Evolutionary conservation across 129 eudicot genomes (phyloP), one percentile per base, ranked within the genome.

Genomic region (Smallanthus sonchifolius): DNA sequence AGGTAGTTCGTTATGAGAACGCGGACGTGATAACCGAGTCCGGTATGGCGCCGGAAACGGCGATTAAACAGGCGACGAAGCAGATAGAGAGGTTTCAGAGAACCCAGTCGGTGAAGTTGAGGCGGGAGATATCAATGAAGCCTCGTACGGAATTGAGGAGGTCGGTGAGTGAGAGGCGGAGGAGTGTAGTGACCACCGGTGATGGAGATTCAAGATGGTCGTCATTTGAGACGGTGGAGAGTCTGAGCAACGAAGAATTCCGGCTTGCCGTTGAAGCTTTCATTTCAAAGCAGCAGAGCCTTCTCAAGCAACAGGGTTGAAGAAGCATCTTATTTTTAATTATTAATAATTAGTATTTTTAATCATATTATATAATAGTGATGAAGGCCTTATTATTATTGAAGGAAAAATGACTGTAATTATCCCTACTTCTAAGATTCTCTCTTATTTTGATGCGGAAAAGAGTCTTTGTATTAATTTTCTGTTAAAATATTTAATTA

Each of bases 91-190:
- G 71, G 48, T 88, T 88, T 57, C 71, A 81, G 74, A 79, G 97
- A 75, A 86, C 96, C 4, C 87, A 85, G 35, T 88, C 96, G 77
- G 92, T 74, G 71, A 86, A 61, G 63, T 71, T 85, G 84, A 81
- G 72, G 79, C 80, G 85, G 2, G 86, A 86, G 49, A 81, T 79
- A 2, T 35, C 78, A 10, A 65, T 43, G 83, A 65, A 75, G 77
- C 86, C 81, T 67, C 59, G 5, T 15, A 54, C 14, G 54, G 86
- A 84, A 74, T 78, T 84, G 65, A 81, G 91, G 62, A 83, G 97
- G 77, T 86, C 97, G 73, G 87, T 75, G 87, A 84, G 89, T 30
- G 85, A 77, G 49, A 65, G 37, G 7, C 67, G 84, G 34, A 84
- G 77, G 56, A 66, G 44, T 5, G 63, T 15, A 1, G 69, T 10